Evolutionary conservation across 495 filamentous ascomycete genomes (phyloP), one percentile per base, ranked within the genome.

Genomic region (Tuber aestivum): DNA sequence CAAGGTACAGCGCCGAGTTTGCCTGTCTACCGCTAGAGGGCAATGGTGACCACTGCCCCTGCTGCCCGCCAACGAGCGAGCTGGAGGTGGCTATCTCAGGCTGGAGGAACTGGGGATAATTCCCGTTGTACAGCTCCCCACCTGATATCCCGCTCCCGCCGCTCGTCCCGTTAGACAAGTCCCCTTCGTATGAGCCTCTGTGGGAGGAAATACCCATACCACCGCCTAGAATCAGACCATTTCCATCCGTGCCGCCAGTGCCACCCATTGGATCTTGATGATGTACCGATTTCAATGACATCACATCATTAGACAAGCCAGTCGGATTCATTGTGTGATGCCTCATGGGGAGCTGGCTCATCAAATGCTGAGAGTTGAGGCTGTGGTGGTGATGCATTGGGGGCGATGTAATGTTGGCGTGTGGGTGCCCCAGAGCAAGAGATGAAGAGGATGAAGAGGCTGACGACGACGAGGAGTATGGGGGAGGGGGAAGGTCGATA

Each of bases 401-500:
- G 20, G 75, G 44, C 0, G 71, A 41, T 18, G 75, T 69, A 6
- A 74, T 38, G 35, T 40, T 73, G 12, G 27, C 12, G 9, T 74
- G 70, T 32, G 79, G 78, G 35, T 82, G 79, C 12, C 76, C 76
- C 56, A 82, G 40, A 37, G 70, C 71, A 7, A 81, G 38, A 41
- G 70, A 70, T n/a, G 75, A 50, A 10, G 76, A 75, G 0, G 80
- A 71, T 0, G 70, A 72, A 0, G 80, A 77, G 3, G 75, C 70
- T 12, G 79, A 73, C 27, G 80, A 69, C 2, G 80, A 74, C 1
- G 80, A 72, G 14, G 80, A 71, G 0, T 77, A 73, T 1, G 79
- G 79, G 32, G 76, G 76, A 12, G 76, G 80, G n/a, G 74, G 73
- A 45, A 82, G 70, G 45, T 82, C 80, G 71, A 82, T 44, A 45